These are phyloP conservation scores for Stromatinia cepivora DNA, from an alignment of 2,329 filamentous ascomycete species.

Conservation along the genomic window DNA sequence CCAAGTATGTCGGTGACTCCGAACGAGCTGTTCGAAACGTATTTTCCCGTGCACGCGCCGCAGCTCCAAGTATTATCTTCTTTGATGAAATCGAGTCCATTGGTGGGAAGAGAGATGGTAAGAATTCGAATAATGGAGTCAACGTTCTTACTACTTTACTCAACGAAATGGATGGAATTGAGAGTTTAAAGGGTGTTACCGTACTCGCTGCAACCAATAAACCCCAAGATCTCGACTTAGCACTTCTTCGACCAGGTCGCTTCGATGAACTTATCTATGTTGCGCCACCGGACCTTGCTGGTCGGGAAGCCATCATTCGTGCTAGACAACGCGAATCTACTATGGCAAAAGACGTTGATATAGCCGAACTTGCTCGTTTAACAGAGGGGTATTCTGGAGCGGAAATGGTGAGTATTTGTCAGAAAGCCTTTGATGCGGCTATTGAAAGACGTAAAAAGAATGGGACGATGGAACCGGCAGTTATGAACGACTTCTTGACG, in stretches of 20 bases:
- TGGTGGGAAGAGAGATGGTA: constrained; percentile 49
- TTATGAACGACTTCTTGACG: constrained; percentile 48
- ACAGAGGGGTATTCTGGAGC: constrained; percentile 84
- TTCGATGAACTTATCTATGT: constrained; percentile 87
- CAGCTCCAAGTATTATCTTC: constrained; percentile 89
- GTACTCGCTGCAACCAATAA: constrained; percentile 91
- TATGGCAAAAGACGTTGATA: constrained; percentile 63
- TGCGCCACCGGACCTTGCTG: constrained; percentile 71
- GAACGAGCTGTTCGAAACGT: constrained; percentile 83
- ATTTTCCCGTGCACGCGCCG: constrained; percentile 81
- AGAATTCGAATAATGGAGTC: constrained; percentile 54
- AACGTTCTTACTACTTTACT: constrained; percentile 88
- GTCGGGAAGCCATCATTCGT: constrained; percentile 73
- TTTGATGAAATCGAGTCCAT: constrained; percentile 97
- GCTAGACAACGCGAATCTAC: constrained; percentile 64
- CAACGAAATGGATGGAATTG: constrained; percentile 95
- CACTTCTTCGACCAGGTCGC: constrained; percentile 79
- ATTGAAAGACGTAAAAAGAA: constrained; percentile 52
- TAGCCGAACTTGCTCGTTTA: constrained; percentile 59
- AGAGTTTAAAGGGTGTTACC: constrained; percentile 77
- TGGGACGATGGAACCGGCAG: constrained; percentile 44
- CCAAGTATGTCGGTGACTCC: constrained; percentile 96
- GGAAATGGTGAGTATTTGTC: constrained; percentile 67
- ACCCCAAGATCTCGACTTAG: constrained; percentile 81
- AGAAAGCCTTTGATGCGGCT: constrained; percentile 51